phyloP scores from a whole-genome alignment of 2,329 filamentous ascomycete species.

The Fusarium incarnatum region DNA sequence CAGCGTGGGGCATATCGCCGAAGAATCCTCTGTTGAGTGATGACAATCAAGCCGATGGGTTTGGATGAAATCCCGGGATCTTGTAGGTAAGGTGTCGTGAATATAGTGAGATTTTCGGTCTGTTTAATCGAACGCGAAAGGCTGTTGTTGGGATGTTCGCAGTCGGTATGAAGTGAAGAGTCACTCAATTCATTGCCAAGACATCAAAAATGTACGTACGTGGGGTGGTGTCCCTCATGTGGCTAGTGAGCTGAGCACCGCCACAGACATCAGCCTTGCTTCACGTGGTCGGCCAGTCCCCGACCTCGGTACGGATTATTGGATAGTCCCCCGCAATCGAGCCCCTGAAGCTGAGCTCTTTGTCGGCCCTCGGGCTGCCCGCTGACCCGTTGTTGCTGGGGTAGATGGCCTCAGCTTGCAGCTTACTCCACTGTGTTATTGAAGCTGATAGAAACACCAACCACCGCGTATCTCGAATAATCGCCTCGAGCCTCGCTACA shows the following conservation, averaged over 20 bases:
- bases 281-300: slow-evolving; percentile 37
- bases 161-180: slow-evolving; percentile 43
- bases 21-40: slow-evolving; percentile 23
- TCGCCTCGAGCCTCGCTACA: slow-evolving; percentile 33
- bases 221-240: slow-evolving; percentile 43
- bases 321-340: slow-evolving; percentile 40
- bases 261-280: slow-evolving; percentile 24
- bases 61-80: background rate
- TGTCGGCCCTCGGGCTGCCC: slow-evolving; percentile 43
- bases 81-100: background rate
- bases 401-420: slow-evolving; percentile 42
- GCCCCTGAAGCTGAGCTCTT: slow-evolving; percentile 43
- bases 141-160: slow-evolving; percentile 36
- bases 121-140: slow-evolving; percentile 10
- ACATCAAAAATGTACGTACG: slow-evolving; percentile 44
- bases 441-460: slow-evolving; percentile 46
- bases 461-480: slow-evolving; percentile 46
- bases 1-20: slow-evolving; percentile 77
- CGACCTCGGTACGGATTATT: slow-evolving; percentile 48
- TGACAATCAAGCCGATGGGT: background rate
- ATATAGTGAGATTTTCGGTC: background rate
- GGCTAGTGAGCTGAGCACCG: slow-evolving; percentile 28
- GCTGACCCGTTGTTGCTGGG: slow-evolving; percentile 46
- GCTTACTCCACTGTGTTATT: slow-evolving; percentile 45
- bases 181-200: slow-evolving; percentile 45